Base-by-base conservation (phyloP, 2,329 filamentous ascomycete genomes). In the Purpureocillium takamizusanense region DNA sequence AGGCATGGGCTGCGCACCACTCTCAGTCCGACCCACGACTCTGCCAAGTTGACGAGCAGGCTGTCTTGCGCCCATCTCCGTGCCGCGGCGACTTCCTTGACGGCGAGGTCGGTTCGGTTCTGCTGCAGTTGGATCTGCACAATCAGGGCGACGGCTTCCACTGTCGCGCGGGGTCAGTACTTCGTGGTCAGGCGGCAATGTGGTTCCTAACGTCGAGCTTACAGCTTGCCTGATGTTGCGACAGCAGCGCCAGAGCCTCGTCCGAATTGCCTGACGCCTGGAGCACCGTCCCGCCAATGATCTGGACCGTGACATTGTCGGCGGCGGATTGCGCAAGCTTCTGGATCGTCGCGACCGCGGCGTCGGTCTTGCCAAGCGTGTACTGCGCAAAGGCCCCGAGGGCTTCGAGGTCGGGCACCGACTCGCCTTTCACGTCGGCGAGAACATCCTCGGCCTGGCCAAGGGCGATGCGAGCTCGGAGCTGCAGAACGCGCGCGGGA, bases 1-100 rank as follows among this genome's bases (percentile, higher is more conserved):
- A 1, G 27, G 3, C 7, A 11, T 12, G 12, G 12, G 7, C n/a
- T 33, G 27, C 59, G 45, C 74, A 92, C 87, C 62, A 90, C 70
- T 60, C 92, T 75, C 61, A 97, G 63, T 21, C 88, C 89, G 46
- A 95, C 85, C 92, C 90, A 98, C 7, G 86, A 86, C 66, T 98
- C 92, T 7, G 89, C 89, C 48, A 98, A 66, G 62, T 98, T 97
- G 47, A 97, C 86, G 36, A 97, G 70, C 30, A 97, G 67, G 50
- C 83, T 94, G 59, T 97, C 92, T 63, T 98, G 90, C 7, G 90
- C 92, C 86, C 90, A 97, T 63, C 86, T 78, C 59, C 89, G 79
- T 28, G 92, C 92, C 28, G 83, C 78, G 37, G 80, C 70, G 29
- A 94, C 88, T 65, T 95, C 90, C 63, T 95, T 95, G 11, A 88